phyloP scores from a whole-genome alignment of 176 grass and related monocot genomes.

The Paspalum notatum region DNA sequence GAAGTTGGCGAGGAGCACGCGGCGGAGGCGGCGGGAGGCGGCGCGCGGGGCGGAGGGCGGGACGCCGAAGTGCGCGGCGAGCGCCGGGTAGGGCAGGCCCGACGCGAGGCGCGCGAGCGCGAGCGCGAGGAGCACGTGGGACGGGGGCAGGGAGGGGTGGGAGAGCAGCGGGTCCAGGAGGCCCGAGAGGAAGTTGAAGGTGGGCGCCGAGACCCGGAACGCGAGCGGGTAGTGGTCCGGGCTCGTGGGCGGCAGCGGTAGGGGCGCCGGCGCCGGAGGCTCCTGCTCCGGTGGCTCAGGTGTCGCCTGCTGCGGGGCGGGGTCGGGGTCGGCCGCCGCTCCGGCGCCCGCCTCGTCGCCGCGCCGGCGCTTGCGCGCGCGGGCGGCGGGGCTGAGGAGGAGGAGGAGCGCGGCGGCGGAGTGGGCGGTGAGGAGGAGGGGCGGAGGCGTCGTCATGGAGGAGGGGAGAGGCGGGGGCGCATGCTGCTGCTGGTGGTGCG shows the following conservation, averaged over 20 bases:
- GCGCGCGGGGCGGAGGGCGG: conserved; percentile 56
- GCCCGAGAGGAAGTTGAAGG: conserved; percentile 80
- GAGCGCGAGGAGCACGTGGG: conserved; percentile 58
- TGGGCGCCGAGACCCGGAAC: conserved; percentile 68
- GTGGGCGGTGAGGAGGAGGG: conserved; percentile 30
- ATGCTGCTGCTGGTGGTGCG: conserved; percentile 33
- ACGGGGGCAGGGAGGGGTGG: conserved; percentile 49
- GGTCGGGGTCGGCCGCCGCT: not conserved
- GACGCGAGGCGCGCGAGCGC: conserved; percentile 68
- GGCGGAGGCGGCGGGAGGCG: conserved; percentile 66
- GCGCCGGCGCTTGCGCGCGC: conserved; percentile 50
- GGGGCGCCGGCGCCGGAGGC: not conserved
- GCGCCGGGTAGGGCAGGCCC: conserved; percentile 54
- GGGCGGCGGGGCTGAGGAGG: conserved; percentile 26
- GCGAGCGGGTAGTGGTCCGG: conserved; percentile 65
- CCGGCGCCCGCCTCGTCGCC: not conserved
- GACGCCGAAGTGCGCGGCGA: conserved; percentile 59
- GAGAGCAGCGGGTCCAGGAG: conserved; percentile 84
- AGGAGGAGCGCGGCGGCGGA: conserved; percentile 40
- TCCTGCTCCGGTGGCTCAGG: conserved; percentile 39
- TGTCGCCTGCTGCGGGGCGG: not conserved
- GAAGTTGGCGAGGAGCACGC: conserved; percentile 81
- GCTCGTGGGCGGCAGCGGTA: conserved; percentile 38
- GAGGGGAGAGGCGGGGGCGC: conserved; percentile 23
- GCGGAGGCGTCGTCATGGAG: conserved; percentile 43